Conservation (phyloP, 2,329 filamentous ascomycete genomes). For the Teratosphaeria zuluensis region DNA sequence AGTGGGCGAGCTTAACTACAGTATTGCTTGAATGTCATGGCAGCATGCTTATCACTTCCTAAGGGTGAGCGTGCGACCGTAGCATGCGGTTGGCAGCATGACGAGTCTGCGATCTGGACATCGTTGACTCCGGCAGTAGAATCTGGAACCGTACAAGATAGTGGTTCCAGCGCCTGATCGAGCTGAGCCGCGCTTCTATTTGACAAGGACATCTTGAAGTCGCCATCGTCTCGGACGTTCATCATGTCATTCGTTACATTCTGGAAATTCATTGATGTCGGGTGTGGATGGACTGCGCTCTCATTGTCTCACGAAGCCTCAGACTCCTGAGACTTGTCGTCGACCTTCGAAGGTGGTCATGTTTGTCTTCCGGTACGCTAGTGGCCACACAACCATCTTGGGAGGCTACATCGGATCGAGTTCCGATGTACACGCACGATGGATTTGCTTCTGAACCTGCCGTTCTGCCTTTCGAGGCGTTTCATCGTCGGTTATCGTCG, state of each 20-base stretch:
- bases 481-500: background rate
- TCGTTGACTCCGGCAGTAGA: background rate
- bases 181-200: background rate
- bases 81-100: too few relatives aligned
- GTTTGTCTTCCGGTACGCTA: background rate
- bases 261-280: background rate
- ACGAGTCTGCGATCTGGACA: too few relatives aligned
- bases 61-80: too few relatives aligned
- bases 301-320: background rate
- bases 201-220: background rate
- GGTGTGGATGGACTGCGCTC: background rate
- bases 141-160: background rate
- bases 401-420: background rate
- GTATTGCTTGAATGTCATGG: too few relatives aligned
- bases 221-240: background rate
- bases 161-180: background rate
- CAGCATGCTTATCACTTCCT: too few relatives aligned
- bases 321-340: background rate
- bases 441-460: background rate
- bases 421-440: background rate
- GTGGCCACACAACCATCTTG: background rate
- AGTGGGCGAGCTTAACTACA: too few relatives aligned
- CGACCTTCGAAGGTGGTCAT: background rate
- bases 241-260: background rate
- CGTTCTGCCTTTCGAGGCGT: background rate